Conservation (phyloP, 2,329 filamentous ascomycete genomes). For the Penicillium sp. region DNA sequence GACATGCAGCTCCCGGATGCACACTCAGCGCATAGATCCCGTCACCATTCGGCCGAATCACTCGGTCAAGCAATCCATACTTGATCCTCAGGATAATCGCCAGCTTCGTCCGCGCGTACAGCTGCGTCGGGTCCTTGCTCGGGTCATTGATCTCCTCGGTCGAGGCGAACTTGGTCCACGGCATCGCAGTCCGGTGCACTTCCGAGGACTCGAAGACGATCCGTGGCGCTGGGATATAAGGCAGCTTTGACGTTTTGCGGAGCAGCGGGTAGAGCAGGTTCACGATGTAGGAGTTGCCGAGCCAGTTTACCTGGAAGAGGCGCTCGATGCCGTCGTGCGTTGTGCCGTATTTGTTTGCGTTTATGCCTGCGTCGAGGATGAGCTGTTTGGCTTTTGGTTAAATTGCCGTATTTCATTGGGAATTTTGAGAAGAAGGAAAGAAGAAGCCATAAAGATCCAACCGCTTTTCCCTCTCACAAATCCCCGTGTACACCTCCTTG, state of each 20-base stretch:
- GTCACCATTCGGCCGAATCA: slow-evolving; percentile 50
- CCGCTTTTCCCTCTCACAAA: slow-evolving; percentile 42
- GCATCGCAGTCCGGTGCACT: slow-evolving; percentile 47
- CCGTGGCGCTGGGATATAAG: slow-evolving; percentile 41
- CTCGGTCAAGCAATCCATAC: slow-evolving; percentile 47
- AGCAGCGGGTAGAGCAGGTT: slow-evolving; percentile 52
- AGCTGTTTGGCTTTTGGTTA: slow-evolving; percentile 35
- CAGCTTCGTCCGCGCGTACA: slow-evolving; percentile 51
- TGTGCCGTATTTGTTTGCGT: slow-evolving; percentile 45
- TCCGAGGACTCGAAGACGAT: slow-evolving; percentile 51
- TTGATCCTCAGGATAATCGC: slow-evolving; percentile 51
- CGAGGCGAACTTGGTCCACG: slow-evolving; percentile 43
- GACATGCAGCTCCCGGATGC: slow-evolving; percentile 41
- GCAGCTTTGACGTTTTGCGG: slow-evolving; percentile 46
- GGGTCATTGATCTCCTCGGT: slow-evolving; percentile 52
- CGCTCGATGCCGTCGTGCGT: slow-evolving; percentile 45
- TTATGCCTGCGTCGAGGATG: slow-evolving; percentile 52
- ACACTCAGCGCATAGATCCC: slow-evolving; percentile 49
- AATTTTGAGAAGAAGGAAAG: neutral
- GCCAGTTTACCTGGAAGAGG: slow-evolving; percentile 51
- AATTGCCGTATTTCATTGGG: no score
- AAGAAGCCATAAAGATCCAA: slow-evolving; percentile 40
- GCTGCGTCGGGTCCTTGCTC: slow-evolving; percentile 36
- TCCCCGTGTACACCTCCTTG: slow-evolving; percentile 43
- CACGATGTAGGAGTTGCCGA: slow-evolving; percentile 51